Percentiles rank a stretch among this genome's conserved stretches.
Conservation (phyloP, 106 monocot species). For the Hemerocallis citrina region DNA sequence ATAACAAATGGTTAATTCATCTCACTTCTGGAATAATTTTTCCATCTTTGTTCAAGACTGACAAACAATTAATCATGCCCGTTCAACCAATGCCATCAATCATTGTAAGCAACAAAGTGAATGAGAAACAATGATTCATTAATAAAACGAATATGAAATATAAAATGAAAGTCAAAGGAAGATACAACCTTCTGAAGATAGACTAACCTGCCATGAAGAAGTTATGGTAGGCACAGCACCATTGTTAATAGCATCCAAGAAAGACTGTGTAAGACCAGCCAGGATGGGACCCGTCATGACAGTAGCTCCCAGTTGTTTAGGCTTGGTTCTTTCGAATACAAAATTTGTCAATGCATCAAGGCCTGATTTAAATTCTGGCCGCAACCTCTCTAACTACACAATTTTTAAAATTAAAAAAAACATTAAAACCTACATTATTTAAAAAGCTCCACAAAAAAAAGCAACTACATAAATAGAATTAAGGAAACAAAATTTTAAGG, state of each 20-base stretch:
- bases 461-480: neutral
- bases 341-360: constrained; percentile 82
- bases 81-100: neutral
- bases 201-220: constrained; percentile 90
- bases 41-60: neutral
- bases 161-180: neutral
- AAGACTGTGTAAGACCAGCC: constrained; percentile 80
- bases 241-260: constrained; percentile 91
- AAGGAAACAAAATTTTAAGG: neutral
- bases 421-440: constrained; percentile 1
- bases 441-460: neutral
- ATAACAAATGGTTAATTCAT: too few relatives aligned
- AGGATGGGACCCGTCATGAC: constrained; percentile 91
- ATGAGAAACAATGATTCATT: too few relatives aligned
- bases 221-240: constrained; percentile 98
- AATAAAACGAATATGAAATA: neutral
- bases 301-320: constrained; percentile 83
- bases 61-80: neutral
- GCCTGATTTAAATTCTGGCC: constrained; percentile 77
- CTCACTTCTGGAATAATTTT: too few relatives aligned
- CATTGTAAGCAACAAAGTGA: too few relatives aligned
- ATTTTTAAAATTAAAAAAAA: too few relatives aligned
- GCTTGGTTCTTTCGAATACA: constrained; percentile 80
- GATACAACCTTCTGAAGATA: neutral
- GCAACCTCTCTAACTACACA: constrained; percentile 66